Base-by-base conservation (phyloP, 2,329 filamentous ascomycete species). In the Cercospora sp. region DNA sequence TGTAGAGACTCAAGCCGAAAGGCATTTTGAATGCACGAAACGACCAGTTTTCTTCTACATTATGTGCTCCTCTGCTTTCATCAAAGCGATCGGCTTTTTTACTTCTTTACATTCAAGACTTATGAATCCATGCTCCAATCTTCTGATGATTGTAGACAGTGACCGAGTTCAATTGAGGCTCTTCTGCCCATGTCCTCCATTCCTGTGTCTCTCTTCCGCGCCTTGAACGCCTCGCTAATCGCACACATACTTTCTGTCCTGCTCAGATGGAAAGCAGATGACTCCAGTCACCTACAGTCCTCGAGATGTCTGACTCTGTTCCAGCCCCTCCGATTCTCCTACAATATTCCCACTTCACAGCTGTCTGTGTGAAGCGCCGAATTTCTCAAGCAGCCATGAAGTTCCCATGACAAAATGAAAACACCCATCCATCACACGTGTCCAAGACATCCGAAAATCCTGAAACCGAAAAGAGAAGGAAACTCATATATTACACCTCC, bases 191-290 rank as follows among this genome's bases (percentile, higher is more conserved):
- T n/a, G n/a, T n/a, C n/a, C n/a, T n/a, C n/a, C n/a, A n/a, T n/a
- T n/a, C n/a, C n/a, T n/a, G n/a, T n/a, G n/a, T n/a, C n/a, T 55
- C 26, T 26, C 51, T 57, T 20, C 30, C 51, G 20, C 51, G 51
- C 51, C 51, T 30, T 57, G 12, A 57, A 63, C 61, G 61, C 61
- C 61, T 55, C 61, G 61, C 61, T 63, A 63, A 63, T 30, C 61
- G 48, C 61, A 63, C 61, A 18, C 7, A 20, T 23, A 48, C 20
- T 13, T 18, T 8, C 26, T 40, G 13, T n/a, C 36, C 13, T 40
- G 13, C 36, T 40, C 36, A n/a, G 5, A n/a, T 7, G n/a, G 36
- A 13, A 7, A 6, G 36, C 1, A n/a, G 36, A 40, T 40, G 36
- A 40, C 36, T 26, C 60, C 6, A 16, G 18, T 12, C 23, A 13